These are phyloP conservation scores for Aspergillus ellipticus DNA, from an alignment of 495 filamentous ascomycete genomes.

Conservation along the genomic window DNA sequence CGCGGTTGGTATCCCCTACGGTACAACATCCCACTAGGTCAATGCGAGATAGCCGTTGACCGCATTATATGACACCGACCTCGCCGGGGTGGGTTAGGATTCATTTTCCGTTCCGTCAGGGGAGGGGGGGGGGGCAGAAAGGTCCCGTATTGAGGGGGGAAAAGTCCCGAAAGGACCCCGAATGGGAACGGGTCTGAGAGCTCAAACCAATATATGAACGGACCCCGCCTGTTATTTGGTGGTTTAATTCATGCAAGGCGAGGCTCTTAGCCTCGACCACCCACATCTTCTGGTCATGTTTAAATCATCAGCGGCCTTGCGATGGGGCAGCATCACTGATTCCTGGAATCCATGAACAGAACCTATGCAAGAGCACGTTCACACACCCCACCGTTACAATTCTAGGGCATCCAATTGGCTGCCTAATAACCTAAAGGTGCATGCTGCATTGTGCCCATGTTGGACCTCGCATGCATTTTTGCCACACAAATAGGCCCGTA, in stretches of 20 bases:
- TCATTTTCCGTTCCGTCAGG: neutral
- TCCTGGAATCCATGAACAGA: neutral
- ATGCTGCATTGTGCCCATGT: neutral
- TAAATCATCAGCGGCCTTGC: neutral
- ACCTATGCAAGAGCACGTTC: constrained; percentile 2
- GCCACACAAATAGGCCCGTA: neutral
- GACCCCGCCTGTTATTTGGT: neutral
- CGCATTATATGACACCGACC: neutral
- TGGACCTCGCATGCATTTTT: neutral
- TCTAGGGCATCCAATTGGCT: neutral
- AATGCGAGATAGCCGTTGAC: neutral
- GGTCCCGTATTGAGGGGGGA: neutral
- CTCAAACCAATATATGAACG: neutral
- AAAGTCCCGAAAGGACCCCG: neutral
- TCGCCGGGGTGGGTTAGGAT: neutral
- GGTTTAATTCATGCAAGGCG: neutral
- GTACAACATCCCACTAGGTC: neutral
- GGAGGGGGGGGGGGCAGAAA: neutral
- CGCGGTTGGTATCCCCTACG: neutral
- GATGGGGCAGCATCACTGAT: neutral
- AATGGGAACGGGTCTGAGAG: neutral
- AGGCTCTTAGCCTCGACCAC: neutral
- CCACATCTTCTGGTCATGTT: neutral
- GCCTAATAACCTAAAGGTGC: neutral
- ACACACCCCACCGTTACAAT: neutral